A percentile compares a stretch with the other conserved stretches of the same genome.
These are phyloP conservation scores for Leccinum boreale DNA, from an alignment of 768 basidiomycete species.

Conservation along the genomic window DNA sequence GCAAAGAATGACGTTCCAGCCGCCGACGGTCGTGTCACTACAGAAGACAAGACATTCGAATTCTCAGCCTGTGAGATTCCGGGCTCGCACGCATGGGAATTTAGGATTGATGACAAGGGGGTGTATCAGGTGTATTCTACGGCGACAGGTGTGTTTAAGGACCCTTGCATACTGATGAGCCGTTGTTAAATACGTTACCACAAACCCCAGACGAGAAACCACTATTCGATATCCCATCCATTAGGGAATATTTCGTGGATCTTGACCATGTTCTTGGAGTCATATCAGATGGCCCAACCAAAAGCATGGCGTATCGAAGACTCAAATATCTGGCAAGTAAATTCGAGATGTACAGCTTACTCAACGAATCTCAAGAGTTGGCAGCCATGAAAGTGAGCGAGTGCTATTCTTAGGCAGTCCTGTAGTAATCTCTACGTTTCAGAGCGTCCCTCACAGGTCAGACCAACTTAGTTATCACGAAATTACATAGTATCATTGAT, in stretches of 20 bases:
- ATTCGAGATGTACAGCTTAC: constrained; percentile 86
- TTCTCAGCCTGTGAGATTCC: constrained; percentile 78
- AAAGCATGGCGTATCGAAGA: constrained; percentile 90
- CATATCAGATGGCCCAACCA: constrained; percentile 93
- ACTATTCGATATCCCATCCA: constrained; percentile 73
- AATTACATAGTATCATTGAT: constrained; percentile 1
- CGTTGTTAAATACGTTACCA: background rate
- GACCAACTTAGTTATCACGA: background rate
- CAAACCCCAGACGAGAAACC: constrained; percentile 46
- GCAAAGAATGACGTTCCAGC: constrained; percentile 47
- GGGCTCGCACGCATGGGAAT: constrained; percentile 56
- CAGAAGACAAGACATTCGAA: constrained; percentile 52
- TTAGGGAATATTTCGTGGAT: constrained; percentile 95
- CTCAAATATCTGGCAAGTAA: constrained; percentile 91
- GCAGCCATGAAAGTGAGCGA: constrained; percentile 89
- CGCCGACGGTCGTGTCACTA: constrained; percentile 30
- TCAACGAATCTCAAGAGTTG: constrained; percentile 92
- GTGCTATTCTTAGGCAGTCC: background rate
- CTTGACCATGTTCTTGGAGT: constrained; percentile 88
- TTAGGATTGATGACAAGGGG: constrained; percentile 80
- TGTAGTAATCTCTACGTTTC: constrained; percentile 5
- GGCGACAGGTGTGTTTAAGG: constrained; percentile 5
- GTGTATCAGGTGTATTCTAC: constrained; percentile 81
- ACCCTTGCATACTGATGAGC: background rate
- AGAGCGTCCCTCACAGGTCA: constrained; percentile 34